Evolutionary conservation across 208 protist genomes (phyloP).

Genomic region (Trypanosoma cruzi): DNA sequence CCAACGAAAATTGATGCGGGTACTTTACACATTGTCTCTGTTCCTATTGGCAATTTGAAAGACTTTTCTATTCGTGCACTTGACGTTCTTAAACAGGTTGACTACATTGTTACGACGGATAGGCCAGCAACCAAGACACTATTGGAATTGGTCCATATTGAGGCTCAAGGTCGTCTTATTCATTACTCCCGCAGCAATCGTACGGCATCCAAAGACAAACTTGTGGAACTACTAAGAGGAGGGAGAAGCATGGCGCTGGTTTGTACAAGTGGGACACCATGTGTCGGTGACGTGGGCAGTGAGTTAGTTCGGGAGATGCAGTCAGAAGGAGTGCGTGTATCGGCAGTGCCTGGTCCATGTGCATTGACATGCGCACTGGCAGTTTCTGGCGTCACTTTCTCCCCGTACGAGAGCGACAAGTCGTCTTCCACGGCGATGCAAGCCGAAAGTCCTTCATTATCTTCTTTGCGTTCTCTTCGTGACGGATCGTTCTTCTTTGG

Average conservation of each 20-base stretch:
- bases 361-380: slow-evolving; percentile 80
- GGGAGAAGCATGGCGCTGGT: slow-evolving; percentile 92
- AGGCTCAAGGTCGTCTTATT: slow-evolving; percentile 79
- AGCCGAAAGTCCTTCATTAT: not conserved
- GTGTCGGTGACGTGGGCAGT: slow-evolving; percentile 82
- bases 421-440: not conserved
- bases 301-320: slow-evolving; percentile 87
- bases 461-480: slow-evolving; percentile 30
- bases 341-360: slow-evolving; percentile 79
- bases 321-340: slow-evolving; percentile 73
- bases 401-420: slow-evolving; percentile 39
- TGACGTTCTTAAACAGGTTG: slow-evolving; percentile 80
- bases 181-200: slow-evolving; percentile 84
- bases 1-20: slow-evolving; percentile 76
- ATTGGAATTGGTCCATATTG: slow-evolving; percentile 84
- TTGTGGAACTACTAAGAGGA: slow-evolving; percentile 84
- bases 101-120: slow-evolving; percentile 91
- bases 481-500: slow-evolving; percentile 91
- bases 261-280: slow-evolving; percentile 87
- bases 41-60: slow-evolving; percentile 93
- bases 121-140: slow-evolving; percentile 81
- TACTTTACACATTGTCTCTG: slow-evolving; percentile 84
- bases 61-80: slow-evolving; percentile 88
- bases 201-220: slow-evolving; percentile 60
- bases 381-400: slow-evolving; percentile 69